Conservation (phyloP, 2,329 filamentous ascomycete species). For the Nannizziopsis arthrosporioides region DNA sequence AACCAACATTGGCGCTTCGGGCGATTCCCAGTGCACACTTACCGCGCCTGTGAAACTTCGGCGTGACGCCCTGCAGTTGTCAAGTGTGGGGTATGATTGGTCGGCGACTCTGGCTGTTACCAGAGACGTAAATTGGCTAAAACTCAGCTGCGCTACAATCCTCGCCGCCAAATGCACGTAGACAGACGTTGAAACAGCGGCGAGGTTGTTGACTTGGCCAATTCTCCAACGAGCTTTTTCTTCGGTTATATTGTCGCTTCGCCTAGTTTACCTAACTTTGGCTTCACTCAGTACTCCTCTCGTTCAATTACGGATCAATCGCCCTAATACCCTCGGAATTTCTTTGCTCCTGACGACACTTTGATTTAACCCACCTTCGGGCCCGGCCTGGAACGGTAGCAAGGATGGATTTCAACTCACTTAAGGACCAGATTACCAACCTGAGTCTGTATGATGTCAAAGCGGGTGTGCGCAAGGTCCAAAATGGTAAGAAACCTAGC, state of each 20-base stretch:
- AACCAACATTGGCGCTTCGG: no score
- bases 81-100: neutral
- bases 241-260: neutral
- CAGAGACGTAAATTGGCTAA: no score
- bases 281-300: no score
- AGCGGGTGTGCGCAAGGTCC: slow-evolving; percentile 84
- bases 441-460: slow-evolving; percentile 92
- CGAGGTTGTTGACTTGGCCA: neutral
- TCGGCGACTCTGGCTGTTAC: neutral
- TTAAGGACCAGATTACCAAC: slow-evolving; percentile 81
- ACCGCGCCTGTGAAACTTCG: neutral
- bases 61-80: neutral
- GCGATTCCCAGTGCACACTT: neutral
- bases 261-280: no score
- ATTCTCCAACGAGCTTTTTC: neutral
- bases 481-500: slow-evolving; percentile 60
- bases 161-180: no score
- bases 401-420: slow-evolving; percentile 70
- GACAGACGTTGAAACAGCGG: no score
- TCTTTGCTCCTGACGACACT: neutral
- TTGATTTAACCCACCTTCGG: neutral
- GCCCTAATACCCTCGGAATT: neutral
- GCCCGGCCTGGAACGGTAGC: neutral
- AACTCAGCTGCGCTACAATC: no score
- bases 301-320: neutral